A percentile compares a stretch with the other conserved stretches of the same genome.
phyloP scores from a whole-genome alignment of 768 basidiomycete genomes.

The Rhodotorula taiwanensis region DNA sequence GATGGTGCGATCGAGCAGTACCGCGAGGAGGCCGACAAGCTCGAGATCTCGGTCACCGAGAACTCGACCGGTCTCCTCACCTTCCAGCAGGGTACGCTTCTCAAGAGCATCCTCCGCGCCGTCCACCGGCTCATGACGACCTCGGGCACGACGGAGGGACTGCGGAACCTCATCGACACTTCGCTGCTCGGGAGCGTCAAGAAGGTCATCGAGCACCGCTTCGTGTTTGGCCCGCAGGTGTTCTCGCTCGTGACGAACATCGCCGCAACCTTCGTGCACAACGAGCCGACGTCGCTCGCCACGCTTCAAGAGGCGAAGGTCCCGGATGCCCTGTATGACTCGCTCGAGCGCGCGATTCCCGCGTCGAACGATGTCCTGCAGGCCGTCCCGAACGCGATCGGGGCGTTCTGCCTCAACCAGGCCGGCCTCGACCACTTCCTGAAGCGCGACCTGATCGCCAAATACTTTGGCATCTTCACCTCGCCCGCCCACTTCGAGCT shows the following conservation, averaged over 20 bases:
- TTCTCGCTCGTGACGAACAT: slow-evolving; percentile 55
- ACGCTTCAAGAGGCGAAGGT: slow-evolving; percentile 88
- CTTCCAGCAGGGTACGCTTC: slow-evolving; percentile 65
- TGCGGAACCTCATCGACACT: slow-evolving; percentile 88
- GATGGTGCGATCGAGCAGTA: slow-evolving; percentile 59
- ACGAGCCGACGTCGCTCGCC: slow-evolving; percentile 87
- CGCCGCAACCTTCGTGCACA: slow-evolving; percentile 58
- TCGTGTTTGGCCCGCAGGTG: slow-evolving; percentile 76
- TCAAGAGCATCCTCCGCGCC: slow-evolving; percentile 84
- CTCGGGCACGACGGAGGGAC: slow-evolving; percentile 84
- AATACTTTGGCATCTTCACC: slow-evolving; percentile 77
- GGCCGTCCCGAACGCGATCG: slow-evolving; percentile 89
- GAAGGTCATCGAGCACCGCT: slow-evolving; percentile 74
- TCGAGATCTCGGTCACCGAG: slow-evolving; percentile 11
- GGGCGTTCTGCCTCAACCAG: slow-evolving; percentile 90
- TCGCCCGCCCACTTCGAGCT: slow-evolving; percentile 74
- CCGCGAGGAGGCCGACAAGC: slow-evolving; percentile 45
- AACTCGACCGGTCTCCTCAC: slow-evolving; percentile 54
- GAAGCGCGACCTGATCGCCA: slow-evolving; percentile 69
- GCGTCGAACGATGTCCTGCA: slow-evolving; percentile 62
- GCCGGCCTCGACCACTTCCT: slow-evolving; percentile 73
- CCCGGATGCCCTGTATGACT: slow-evolving; percentile 79
- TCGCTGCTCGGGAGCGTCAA: slow-evolving; percentile 76
- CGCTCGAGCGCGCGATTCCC: slow-evolving; percentile 56
- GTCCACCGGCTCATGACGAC: slow-evolving; percentile 97